Conservation (phyloP, 192 early-diverging fungal species). For the Coemansia reversa region DNA sequence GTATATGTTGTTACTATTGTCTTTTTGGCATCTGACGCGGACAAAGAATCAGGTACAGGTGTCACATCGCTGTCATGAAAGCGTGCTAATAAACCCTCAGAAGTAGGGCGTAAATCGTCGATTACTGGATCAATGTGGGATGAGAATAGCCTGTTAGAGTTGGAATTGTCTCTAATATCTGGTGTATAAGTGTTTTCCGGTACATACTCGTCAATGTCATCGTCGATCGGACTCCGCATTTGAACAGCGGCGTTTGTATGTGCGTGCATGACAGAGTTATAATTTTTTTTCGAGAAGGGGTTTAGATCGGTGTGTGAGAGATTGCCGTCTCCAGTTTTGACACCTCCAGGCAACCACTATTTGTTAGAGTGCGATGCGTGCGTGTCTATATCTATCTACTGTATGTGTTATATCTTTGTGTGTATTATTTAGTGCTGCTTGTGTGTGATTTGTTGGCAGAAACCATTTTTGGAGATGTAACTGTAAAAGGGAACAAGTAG, state of each 20-base stretch:
- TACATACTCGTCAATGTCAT: neutral
- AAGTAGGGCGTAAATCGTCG: neutral
- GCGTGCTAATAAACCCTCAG: neutral
- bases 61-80: conserved; percentile 30
- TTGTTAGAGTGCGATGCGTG: neutral
- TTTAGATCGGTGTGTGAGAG: neutral
- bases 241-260: neutral
- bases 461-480: neutral
- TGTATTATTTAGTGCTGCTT: neutral
- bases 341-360: neutral
- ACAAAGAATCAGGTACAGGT: neutral
- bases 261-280: neutral
- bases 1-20: neutral
- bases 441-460: neutral
- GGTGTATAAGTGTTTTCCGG: neutral
- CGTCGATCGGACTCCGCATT: neutral
- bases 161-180: neutral
- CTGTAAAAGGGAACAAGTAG: neutral
- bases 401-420: neutral
- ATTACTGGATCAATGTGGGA: neutral
- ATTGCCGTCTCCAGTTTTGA: neutral
- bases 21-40: neutral
- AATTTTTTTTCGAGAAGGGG: too few relatives aligned
- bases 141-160: neutral
- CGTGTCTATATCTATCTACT: neutral